Evolutionary conservation across 1,139 yeast species (phyloP).

Genomic region (Tardiomyces digboiensis): DNA sequence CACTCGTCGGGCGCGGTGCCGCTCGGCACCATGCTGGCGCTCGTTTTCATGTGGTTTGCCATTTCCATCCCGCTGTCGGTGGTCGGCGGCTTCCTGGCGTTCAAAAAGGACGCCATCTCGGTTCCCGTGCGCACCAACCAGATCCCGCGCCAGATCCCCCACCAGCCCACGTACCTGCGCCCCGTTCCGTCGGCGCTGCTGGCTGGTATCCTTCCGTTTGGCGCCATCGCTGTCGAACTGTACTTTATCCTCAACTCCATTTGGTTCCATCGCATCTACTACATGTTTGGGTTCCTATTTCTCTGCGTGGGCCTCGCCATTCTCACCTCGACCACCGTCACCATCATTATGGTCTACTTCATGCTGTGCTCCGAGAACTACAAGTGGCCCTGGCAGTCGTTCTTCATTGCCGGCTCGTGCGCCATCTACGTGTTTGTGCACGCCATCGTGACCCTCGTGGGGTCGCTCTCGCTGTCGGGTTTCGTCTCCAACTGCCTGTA

Average conservation of each 20-base stretch:
- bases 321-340: slow-evolving; percentile 71
- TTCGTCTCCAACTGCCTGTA: slow-evolving; percentile 70
- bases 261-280: slow-evolving; percentile 91
- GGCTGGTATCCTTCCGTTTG: slow-evolving; percentile 92
- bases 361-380: slow-evolving; percentile 86
- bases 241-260: slow-evolving; percentile 79
- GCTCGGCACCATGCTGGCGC: slow-evolving; percentile 76
- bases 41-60: slow-evolving; percentile 75
- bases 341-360: slow-evolving; percentile 74
- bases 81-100: slow-evolving; percentile 69
- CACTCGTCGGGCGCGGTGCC: slow-evolving; percentile 96
- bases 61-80: slow-evolving; percentile 80
- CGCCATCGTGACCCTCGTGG: slow-evolving; percentile 45
- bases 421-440: slow-evolving; percentile 77
- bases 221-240: slow-evolving; percentile 90
- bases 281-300: slow-evolving; percentile 96
- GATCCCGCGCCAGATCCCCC: slow-evolving; percentile 93
- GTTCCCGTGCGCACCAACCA: slow-evolving; percentile 81
- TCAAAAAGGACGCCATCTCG: slow-evolving; percentile 48
- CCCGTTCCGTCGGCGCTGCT: slow-evolving; percentile 58
- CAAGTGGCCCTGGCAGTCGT: slow-evolving; percentile 96
- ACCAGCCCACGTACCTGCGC: slow-evolving; percentile 77
- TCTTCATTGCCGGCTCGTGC: slow-evolving; percentile 86
- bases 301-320: slow-evolving; percentile 79
- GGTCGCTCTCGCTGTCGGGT: slow-evolving; percentile 59